Conservation (phyloP, 2,329 filamentous ascomycete species). For the Trichocomaceae sp. region DNA sequence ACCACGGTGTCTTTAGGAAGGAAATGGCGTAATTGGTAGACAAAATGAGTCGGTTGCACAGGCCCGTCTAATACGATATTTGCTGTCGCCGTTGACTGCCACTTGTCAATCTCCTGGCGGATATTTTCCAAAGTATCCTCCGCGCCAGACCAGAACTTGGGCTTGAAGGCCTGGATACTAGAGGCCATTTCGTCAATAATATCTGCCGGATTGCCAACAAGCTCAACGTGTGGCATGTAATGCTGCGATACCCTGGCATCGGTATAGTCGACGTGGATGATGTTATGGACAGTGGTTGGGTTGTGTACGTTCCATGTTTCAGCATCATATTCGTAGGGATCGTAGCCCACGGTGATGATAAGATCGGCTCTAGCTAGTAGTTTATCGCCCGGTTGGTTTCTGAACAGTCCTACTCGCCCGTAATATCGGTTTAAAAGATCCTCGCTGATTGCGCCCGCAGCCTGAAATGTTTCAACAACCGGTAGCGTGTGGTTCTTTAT, state of each 20-base stretch:
- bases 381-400: slow-evolving; percentile 12
- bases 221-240: slow-evolving; percentile 11
- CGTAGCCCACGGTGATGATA: slow-evolving; percentile 11
- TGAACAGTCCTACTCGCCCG: slow-evolving; percentile 10
- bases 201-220: slow-evolving; percentile 12
- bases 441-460: slow-evolving; percentile 12
- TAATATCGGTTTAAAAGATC: slow-evolving; percentile 11
- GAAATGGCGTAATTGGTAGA: slow-evolving; percentile 6
- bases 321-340: slow-evolving; percentile 12
- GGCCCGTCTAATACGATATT: neutral
- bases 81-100: slow-evolving; percentile 7
- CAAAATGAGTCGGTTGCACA: slow-evolving; percentile 10
- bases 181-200: slow-evolving; percentile 10
- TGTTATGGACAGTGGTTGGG: slow-evolving; percentile 5
- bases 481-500: slow-evolving; percentile 9
- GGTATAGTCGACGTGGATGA: slow-evolving; percentile 13
- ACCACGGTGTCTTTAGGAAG: slow-evolving; percentile 10
- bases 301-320: slow-evolving; percentile 13
- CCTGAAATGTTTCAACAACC: slow-evolving; percentile 13
- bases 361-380: slow-evolving; percentile 9
- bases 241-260: slow-evolving; percentile 9
- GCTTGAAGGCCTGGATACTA: slow-evolving; percentile 7
- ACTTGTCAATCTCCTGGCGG: slow-evolving; percentile 9
- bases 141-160: slow-evolving; percentile 8
- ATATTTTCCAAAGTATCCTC: slow-evolving; percentile 8